Conservation (phyloP, 352 stramenopile species). For the Peronospora belbahrii region DNA sequence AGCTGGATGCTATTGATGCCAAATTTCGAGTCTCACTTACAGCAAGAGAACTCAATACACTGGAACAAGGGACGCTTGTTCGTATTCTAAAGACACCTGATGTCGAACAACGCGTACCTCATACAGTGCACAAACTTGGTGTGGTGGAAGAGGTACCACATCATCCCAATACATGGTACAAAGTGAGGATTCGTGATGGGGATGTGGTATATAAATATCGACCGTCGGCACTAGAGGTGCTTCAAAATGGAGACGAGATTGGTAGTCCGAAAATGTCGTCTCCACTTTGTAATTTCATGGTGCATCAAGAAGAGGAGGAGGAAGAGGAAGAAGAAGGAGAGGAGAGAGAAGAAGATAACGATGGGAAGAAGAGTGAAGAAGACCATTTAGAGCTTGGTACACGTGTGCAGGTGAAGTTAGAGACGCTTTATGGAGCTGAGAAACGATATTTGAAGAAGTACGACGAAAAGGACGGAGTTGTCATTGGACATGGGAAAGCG, state of each 20-base stretch:
- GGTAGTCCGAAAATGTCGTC: slow-evolving; percentile 14
- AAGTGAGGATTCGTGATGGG: slow-evolving; percentile 70
- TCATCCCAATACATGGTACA: slow-evolving; percentile 85
- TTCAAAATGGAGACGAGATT: slow-evolving; percentile 29
- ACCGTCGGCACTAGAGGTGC: slow-evolving; percentile 57
- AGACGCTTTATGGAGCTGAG: slow-evolving; percentile 27
- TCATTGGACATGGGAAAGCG: slow-evolving; percentile 34
- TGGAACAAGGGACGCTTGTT: slow-evolving; percentile 58
- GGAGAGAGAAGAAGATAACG: slow-evolving; percentile 38
- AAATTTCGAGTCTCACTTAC: slow-evolving; percentile 19
- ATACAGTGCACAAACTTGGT: slow-evolving; percentile 72
- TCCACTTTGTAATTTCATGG: slow-evolving; percentile 7
- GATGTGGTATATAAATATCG: slow-evolving; percentile 87
- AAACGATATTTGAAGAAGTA: slow-evolving; percentile 68
- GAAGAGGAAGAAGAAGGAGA: slow-evolving; percentile 22
- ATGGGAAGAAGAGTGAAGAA: slow-evolving; percentile 38
- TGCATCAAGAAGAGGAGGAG: slow-evolving; percentile 21
- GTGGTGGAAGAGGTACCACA: slow-evolving; percentile 73
- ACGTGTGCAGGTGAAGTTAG: slow-evolving; percentile 49
- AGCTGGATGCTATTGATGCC: slow-evolving; percentile 25
- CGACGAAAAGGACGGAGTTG: slow-evolving; percentile 54
- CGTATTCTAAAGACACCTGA: slow-evolving; percentile 63
- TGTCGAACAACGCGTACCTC: slow-evolving; percentile 76
- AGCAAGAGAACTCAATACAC: slow-evolving; percentile 40
- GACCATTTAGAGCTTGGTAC: slow-evolving; percentile 41